These are phyloP conservation scores for Sarocladiaceae sp. DNA, from an alignment of 2,329 filamentous ascomycete genomes.

Conservation along the genomic window DNA sequence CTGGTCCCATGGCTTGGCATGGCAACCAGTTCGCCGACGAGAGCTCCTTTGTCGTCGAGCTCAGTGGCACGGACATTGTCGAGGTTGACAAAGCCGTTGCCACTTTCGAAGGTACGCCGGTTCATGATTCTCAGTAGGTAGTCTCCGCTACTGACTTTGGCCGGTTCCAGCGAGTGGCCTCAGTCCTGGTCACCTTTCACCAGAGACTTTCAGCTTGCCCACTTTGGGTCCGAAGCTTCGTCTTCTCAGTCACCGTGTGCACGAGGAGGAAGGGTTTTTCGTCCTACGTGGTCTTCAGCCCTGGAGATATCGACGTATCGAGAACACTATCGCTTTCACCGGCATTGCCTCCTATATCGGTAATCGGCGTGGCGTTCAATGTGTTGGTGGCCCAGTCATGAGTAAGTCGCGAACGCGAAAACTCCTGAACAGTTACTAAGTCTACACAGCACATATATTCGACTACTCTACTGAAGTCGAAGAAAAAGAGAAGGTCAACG, in stretches of 20 bases:
- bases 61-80: background rate
- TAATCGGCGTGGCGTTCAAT: slow-evolving; percentile 5
- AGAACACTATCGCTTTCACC: slow-evolving; percentile 3
- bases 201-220: slow-evolving; percentile 3
- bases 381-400: background rate
- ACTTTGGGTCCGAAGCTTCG: slow-evolving; percentile 2
- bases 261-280: slow-evolving; percentile 5
- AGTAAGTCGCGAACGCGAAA: background rate
- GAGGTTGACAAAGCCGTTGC: slow-evolving; percentile 1
- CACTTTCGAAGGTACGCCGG: slow-evolving; percentile 1
- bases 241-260: background rate
- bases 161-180: background rate
- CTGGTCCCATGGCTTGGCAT: slow-evolving; percentile 1
- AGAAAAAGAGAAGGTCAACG: slow-evolving; percentile 4
- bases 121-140: too few relatives aligned
- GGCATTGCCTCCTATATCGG: slow-evolving; percentile 8
- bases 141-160: too few relatives aligned
- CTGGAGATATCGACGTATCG: background rate
- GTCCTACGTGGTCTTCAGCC: slow-evolving; percentile 8
- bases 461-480: slow-evolving; percentile 3
- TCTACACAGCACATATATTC: slow-evolving; percentile 3
- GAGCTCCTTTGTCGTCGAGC: background rate
- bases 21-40: slow-evolving; percentile 1
- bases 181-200: slow-evolving; percentile 3
- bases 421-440: background rate